Evolutionary conservation across 306 rosid genomes (phyloP), one percentile per base, ranked within the genome.

Genomic region (Clitoria ternatea): DNA sequence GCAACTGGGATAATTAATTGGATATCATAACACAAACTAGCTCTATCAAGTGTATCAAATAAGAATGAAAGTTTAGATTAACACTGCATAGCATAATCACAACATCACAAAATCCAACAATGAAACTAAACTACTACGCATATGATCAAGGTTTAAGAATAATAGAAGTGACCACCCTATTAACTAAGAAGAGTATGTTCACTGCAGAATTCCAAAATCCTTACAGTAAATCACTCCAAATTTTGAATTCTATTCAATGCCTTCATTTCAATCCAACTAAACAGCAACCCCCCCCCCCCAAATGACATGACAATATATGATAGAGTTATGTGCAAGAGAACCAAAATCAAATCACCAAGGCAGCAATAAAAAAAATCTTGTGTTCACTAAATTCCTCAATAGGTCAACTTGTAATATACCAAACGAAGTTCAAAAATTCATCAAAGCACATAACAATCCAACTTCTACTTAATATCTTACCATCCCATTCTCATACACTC

Each of bases 201-300:
- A 36, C 75, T 29, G 6, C 50, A 12, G 24, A 40, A 54, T 18
- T 44, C 3, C 56, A 23, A 33, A 50, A 53, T 20, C 65, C 23
- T 61, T 32, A 15, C 8, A 19, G 15, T 17, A 42, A 50, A 66
- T 39, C 29, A 57, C 17, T 6, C 24, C 20, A 14, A 24, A n/a
- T n/a, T 61, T 77, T 24, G 40, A 59, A 32, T 73, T 65, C 32
- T 48, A n/a, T 17, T 44, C 49, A 63, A 45, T 27, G 29, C 69
- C 14, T 23, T 30, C 35, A 54, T 42, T 62, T 45, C 43, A 78
- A 52, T 67, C 69, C 8, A 0, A 72, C 7, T 35, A 67, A 47
- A 56, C 75, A 22, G 67, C 42, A 13, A 60, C 59, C 53, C 42
- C 36, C n/a, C n/a, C n/a, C n/a, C n/a, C n/a, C n/a, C n/a, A n/a